Percentiles rank a stretch among this genome's conserved stretches.
Evolutionary conservation across 768 basidiomycete genomes (phyloP).

Genomic region (Rhodotorula kratochvilovae): DNA sequence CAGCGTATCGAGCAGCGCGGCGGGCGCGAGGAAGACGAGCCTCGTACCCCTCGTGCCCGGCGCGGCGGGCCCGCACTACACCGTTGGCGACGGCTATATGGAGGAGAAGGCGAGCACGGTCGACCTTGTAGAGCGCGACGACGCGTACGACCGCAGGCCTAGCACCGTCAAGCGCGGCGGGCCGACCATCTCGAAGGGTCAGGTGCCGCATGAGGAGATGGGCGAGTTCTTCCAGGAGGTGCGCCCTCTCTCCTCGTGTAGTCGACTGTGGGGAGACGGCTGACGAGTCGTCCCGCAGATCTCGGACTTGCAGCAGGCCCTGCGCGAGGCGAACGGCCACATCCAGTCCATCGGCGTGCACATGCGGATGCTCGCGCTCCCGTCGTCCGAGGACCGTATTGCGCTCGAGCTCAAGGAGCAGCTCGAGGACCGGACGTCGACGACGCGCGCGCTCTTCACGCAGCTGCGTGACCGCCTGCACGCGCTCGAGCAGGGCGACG

Average conservation of each 20-base stretch:
- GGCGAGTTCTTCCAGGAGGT: slow-evolving; percentile 28
- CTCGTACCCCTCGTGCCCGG: not conserved
- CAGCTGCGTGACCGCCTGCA: slow-evolving; percentile 47
- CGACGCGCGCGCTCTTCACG: slow-evolving; percentile 44
- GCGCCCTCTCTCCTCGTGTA: not conserved
- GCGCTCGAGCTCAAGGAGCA: slow-evolving; percentile 31
- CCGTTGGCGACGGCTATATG: not conserved
- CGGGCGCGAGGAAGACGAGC: not conserved
- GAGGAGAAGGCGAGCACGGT: slow-evolving; percentile 19
- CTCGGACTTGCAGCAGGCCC: slow-evolving; percentile 12
- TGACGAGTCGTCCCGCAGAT: not conserved
- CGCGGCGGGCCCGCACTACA: not conserved
- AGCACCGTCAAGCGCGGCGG: not conserved
- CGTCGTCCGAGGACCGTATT: slow-evolving; percentile 39
- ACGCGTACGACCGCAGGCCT: not conserved
- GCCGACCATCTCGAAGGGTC: slow-evolving; percentile 7
- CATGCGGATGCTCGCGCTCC: slow-evolving; percentile 41
- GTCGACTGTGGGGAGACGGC: not conserved
- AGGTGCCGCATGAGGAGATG: slow-evolving; percentile 30
- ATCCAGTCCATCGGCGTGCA: slow-evolving; percentile 41
- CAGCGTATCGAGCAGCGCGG: not conserved
- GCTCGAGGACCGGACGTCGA: slow-evolving; percentile 20
- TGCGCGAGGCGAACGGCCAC: slow-evolving; percentile 13
- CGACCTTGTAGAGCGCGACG: slow-evolving; percentile 19
- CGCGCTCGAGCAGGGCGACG: slow-evolving; percentile 48